Evolutionary conservation across 345 rosid genomes (phyloP), one percentile per base, ranked within the genome.

Genomic region (Citrus unshiu): DNA sequence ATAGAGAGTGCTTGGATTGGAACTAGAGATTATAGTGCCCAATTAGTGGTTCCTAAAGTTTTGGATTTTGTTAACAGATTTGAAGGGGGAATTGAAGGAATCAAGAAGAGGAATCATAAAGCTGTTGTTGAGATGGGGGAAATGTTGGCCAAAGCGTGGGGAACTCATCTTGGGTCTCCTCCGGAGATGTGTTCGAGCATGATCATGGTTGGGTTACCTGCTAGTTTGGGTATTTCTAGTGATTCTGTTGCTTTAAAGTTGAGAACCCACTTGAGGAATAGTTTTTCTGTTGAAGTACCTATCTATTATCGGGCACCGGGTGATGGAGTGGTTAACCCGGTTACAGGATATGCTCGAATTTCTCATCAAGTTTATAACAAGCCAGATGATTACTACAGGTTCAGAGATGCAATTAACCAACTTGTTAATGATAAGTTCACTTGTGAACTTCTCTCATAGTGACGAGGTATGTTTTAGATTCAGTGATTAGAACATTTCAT

Each of bases 1-100:
- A 73, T 82, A 51, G 99, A 96, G 87, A 96, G 97, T 72, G 83
- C 93, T 2, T 96, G 99, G 99, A 90, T 93, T 61, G 99, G 98
- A 12, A 96, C 93, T 14, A 86, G 98, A 84, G 99, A 96, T 74
- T 96, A 94, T 51, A 94, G 98, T 78, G 77, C 99, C 9, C 97
- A 96, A 80, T 69, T 96, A 39, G 99, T 92, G 25, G 94, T 94
- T 4, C 97, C 99, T 1, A 83, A 91, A 18, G 95, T 79, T 16
- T 37, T 94, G 82, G 98, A 93, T 81, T 96, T 96, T 80, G 85
- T 94, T 70, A 88, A 91, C 71, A 83, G 93, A 83, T 94, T 94
- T 22, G 90, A 93, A 69, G 99, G 93, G 0, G 98, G 99, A n/a
- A 86, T 96, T 32, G 87, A 86, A 2, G 97, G 94, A 60, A 91